phyloP scores from a whole-genome alignment of 2,329 filamentous ascomycete species.

The Colletotrichum sp. region DNA sequence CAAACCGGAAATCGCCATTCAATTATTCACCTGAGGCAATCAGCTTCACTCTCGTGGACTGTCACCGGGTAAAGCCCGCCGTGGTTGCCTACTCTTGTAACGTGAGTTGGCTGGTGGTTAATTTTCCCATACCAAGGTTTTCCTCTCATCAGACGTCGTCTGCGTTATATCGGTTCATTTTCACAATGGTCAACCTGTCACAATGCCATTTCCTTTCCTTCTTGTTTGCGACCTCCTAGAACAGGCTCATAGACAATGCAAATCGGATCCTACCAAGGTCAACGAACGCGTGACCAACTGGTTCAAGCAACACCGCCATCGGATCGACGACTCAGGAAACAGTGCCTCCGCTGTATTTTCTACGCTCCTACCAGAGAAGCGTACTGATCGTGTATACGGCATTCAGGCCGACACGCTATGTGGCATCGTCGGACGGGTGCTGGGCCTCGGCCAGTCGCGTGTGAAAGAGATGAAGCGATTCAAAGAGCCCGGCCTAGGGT shows the following conservation, averaged over 20 bases:
- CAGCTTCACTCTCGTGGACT: neutral
- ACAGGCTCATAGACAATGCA: constrained; percentile 57
- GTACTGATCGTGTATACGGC: constrained; percentile 79
- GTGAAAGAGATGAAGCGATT: constrained; percentile 68
- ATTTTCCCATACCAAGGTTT: neutral
- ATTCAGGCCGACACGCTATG: constrained; percentile 68
- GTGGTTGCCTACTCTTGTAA: neutral
- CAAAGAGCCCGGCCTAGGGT: constrained; percentile 56
- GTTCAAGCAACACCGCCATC: constrained; percentile 68
- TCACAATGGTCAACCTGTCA: neutral
- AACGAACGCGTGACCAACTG: constrained; percentile 60
- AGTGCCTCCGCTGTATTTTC: constrained; percentile 72
- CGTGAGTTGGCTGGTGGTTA: neutral
- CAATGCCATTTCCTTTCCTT: constrained; percentile 72
- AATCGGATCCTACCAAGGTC: constrained; percentile 31
- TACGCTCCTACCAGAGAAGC: constrained; percentile 75
- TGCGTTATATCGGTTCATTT: neutral
- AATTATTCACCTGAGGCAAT: neutral
- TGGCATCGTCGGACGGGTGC: constrained; percentile 67
- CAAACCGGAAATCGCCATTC: neutral
- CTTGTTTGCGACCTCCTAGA: constrained; percentile 78
- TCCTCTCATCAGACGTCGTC: neutral
- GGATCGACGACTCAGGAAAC: constrained; percentile 61
- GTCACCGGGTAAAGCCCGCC: neutral
- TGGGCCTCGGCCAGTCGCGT: constrained; percentile 69